Evolutionary conservation across 139 green algal species (phyloP).

Genomic region (Chlorella ohadii): DNA sequence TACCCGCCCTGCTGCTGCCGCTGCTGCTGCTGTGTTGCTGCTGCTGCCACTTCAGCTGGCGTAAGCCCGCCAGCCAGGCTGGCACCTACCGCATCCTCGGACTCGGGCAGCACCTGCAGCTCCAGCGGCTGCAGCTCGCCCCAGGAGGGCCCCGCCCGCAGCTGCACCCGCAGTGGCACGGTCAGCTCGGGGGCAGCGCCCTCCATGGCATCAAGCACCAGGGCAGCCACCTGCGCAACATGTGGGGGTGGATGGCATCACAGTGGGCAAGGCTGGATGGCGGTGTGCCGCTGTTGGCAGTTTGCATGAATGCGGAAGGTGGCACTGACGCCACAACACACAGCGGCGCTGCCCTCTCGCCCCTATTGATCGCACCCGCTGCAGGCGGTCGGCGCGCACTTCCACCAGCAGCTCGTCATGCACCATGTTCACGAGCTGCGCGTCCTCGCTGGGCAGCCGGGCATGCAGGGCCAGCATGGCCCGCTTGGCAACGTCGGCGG

Average conservation of each 20-base stretch:
- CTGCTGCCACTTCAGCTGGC: too few species aligned
- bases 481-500: conserved; percentile 82
- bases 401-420: conserved; percentile 94
- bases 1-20: too few species aligned
- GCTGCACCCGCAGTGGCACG: conserved; percentile 77
- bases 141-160: conserved; percentile 74
- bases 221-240: conserved; percentile 12
- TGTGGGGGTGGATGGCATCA: too few species aligned
- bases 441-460: neutral
- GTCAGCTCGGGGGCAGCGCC: conserved; percentile 41
- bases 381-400: conserved; percentile 49
- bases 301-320: too few species aligned
- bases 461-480: conserved; percentile 60
- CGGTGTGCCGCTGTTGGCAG: too few species aligned
- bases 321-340: too few species aligned
- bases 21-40: too few species aligned
- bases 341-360: neutral
- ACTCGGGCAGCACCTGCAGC: too few species aligned
- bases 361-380: neutral
- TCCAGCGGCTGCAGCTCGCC: conserved; percentile 55
- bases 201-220: conserved; percentile 73
- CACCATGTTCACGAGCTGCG: neutral
- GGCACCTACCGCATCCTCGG: too few species aligned
- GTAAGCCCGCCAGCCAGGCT: too few species aligned
- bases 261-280: neutral